phyloP scores from a whole-genome alignment of 164 flowering plant species.

The Chimonanthus salicifolius region DNA sequence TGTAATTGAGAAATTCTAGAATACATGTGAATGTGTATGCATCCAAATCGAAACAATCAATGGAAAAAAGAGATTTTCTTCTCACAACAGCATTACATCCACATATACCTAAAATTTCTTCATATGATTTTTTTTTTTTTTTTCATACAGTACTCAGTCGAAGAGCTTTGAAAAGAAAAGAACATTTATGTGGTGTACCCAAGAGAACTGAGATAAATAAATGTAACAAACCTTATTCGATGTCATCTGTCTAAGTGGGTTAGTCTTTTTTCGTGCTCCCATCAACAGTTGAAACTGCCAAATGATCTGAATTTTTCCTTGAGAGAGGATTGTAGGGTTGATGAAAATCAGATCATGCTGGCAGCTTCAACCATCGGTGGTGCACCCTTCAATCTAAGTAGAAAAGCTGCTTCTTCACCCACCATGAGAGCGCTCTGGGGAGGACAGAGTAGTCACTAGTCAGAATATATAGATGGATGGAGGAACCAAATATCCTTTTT shows the following conservation, averaged over 20 bases:
- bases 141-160: too few relatives aligned
- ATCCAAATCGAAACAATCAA: too few relatives aligned
- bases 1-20: too few relatives aligned
- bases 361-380: background rate
- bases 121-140: too few relatives aligned
- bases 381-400: background rate
- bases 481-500: background rate
- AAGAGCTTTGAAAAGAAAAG: background rate
- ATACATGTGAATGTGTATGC: too few relatives aligned
- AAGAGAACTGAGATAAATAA: background rate
- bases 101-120: too few relatives aligned
- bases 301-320: background rate
- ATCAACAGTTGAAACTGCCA: background rate
- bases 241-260: background rate
- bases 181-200: background rate
- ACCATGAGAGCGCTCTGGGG: background rate
- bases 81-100: too few relatives aligned
- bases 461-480: background rate
- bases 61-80: too few relatives aligned
- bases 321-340: background rate
- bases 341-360: background rate
- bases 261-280: background rate
- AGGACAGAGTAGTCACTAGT: background rate
- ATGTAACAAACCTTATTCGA: background rate
- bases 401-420: background rate